phyloP scores from a whole-genome alignment of 495 filamentous ascomycete genomes.

The Opeltia flavorubescens region DNA sequence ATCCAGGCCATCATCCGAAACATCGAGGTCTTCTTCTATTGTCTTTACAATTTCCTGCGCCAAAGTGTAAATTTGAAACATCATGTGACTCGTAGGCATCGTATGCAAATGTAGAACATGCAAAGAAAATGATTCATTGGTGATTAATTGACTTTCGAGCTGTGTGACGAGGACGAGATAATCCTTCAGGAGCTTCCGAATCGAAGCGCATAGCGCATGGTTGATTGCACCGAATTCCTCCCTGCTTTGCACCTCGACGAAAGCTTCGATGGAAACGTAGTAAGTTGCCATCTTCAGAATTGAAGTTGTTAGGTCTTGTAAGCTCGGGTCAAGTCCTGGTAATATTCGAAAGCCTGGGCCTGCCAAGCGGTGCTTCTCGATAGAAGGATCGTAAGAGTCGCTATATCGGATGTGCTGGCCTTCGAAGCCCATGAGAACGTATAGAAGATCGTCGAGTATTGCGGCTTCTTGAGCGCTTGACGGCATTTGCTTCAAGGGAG shows the following conservation, averaged over 20 bases:
- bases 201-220: slow-evolving; percentile 85
- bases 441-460: slow-evolving; percentile 80
- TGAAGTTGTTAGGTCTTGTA: slow-evolving; percentile 72
- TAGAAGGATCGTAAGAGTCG: slow-evolving; percentile 62
- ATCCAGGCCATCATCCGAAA: slow-evolving; percentile 66
- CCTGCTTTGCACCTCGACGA: slow-evolving; percentile 83
- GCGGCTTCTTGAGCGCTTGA: slow-evolving; percentile 71
- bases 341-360: slow-evolving; percentile 71
- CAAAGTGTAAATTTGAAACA: slow-evolving; percentile 73
- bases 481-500: slow-evolving; percentile 54
- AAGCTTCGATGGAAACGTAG: slow-evolving; percentile 78
- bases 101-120: slow-evolving; percentile 87
- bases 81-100: slow-evolving; percentile 75
- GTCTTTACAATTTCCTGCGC: slow-evolving; percentile 79
- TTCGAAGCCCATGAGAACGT: slow-evolving; percentile 97
- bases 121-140: slow-evolving; percentile 73
- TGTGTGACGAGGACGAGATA: slow-evolving; percentile 87
- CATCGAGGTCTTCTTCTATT: slow-evolving; percentile 73
- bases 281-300: slow-evolving; percentile 95
- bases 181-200: slow-evolving; percentile 81
- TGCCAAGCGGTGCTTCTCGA: slow-evolving; percentile 71
- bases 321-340: slow-evolving; percentile 74
- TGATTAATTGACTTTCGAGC: slow-evolving; percentile 80
- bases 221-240: slow-evolving; percentile 94
- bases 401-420: slow-evolving; percentile 88